Evolutionary conservation across 75 land plant species (phyloP).

Genomic region (Selaginella tamariscina): DNA sequence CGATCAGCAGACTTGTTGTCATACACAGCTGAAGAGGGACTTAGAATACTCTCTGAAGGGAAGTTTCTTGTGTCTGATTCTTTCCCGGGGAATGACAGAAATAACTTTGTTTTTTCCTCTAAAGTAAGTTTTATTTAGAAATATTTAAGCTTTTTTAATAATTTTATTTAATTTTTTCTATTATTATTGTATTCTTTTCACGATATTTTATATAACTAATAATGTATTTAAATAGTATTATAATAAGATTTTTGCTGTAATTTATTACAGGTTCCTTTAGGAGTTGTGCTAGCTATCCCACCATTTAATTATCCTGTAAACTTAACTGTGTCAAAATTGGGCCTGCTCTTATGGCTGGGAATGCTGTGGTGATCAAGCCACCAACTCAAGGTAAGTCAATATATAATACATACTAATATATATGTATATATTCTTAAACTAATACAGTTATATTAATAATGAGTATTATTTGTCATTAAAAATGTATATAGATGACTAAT

Average conservation of each 20-base stretch:
- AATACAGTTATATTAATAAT: too few species aligned
- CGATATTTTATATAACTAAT: too few species aligned
- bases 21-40: slow-evolving; percentile 31
- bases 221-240: too few species aligned
- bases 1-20: slow-evolving; percentile 29
- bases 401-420: too few species aligned
- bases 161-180: background rate
- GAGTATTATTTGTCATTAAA: too few species aligned
- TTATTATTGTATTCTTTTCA: too few species aligned
- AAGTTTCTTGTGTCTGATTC: slow-evolving; percentile 28
- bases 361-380: slow-evolving; percentile 31
- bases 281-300: slow-evolving; percentile 32
- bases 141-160: too few species aligned
- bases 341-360: slow-evolving; percentile 30
- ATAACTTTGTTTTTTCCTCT: slow-evolving; percentile 28
- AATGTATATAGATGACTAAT: too few species aligned
- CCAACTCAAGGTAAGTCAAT: slow-evolving; percentile 36
- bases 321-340: slow-evolving; percentile 29
- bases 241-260: too few species aligned
- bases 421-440: too few species aligned
- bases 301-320: slow-evolving; percentile 35
- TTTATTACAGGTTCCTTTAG: slow-evolving; percentile 28
- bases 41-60: slow-evolving; percentile 26
- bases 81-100: slow-evolving; percentile 34
- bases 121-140: too few species aligned